These are phyloP conservation scores for Hanseniaspora guilliermondii DNA, from an alignment of 805 yeast species.

Conservation along the genomic window DNA sequence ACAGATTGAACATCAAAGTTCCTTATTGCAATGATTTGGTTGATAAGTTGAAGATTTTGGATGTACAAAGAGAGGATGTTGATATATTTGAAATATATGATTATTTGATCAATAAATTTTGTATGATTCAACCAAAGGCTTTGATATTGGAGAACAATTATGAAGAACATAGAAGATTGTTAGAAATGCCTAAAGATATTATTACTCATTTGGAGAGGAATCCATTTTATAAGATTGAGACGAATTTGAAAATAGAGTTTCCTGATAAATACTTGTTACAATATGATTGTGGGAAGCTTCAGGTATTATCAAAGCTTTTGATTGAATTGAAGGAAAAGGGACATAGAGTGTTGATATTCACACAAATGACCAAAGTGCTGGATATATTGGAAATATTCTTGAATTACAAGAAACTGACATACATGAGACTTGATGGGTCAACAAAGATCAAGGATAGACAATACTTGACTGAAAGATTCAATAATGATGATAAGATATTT, in stretches of 20 bases:
- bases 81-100: constrained; percentile 33
- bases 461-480: constrained; percentile 81
- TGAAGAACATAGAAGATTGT: not conserved
- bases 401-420: constrained; percentile 86
- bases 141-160: constrained; percentile 58
- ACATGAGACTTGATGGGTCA: constrained; percentile 92
- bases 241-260: constrained; percentile 80
- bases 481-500: constrained; percentile 71
- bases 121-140: constrained; percentile 78
- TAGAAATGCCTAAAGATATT: constrained; percentile 35
- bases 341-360: constrained; percentile 87
- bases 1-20: constrained; percentile 56
- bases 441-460: constrained; percentile 96
- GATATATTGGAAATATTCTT: constrained; percentile 87
- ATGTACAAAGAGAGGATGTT: constrained; percentile 20
- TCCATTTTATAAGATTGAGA: constrained; percentile 72
- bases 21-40: constrained; percentile 53
- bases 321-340: constrained; percentile 73
- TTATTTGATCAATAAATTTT: constrained; percentile 55
- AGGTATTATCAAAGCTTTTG: constrained; percentile 61
- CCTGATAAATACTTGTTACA: constrained; percentile 88
- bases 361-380: constrained; percentile 95
- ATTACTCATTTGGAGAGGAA: constrained; percentile 16
- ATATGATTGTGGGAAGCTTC: constrained; percentile 94
- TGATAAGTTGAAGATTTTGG: constrained; percentile 30